These are phyloP conservation scores for Paraconiothyrium brasiliense DNA, from an alignment of 2,329 filamentous ascomycete species.

Conservation along the genomic window DNA sequence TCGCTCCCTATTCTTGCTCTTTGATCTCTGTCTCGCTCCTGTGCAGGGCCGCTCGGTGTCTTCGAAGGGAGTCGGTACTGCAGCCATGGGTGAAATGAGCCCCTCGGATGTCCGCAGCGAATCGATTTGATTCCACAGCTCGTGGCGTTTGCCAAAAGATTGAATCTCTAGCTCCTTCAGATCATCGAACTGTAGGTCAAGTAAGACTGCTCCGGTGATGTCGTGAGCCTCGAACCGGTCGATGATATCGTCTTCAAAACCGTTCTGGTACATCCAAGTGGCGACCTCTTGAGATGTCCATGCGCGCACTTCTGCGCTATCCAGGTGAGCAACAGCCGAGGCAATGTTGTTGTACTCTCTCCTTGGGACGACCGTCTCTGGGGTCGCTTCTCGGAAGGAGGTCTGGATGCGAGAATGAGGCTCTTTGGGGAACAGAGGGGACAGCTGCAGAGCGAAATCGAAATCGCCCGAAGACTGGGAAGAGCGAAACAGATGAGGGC, in stretches of 20 bases:
- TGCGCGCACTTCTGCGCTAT: conserved; percentile 66
- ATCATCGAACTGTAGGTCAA: conserved; percentile 92
- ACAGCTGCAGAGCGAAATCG: conserved; percentile 70
- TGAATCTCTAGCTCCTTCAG: conserved; percentile 81
- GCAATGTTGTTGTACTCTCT: conserved; percentile 63
- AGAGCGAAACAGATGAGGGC: conserved; percentile 85
- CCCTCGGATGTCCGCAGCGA: conserved; percentile 64
- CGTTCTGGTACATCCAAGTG: conserved; percentile 85
- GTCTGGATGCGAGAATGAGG: conserved; percentile 55
- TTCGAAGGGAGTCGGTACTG: conserved; percentile 59
- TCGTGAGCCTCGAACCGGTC: conserved; percentile 92
- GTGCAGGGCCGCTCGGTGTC: conserved; percentile 58
- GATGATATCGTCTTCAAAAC: conserved; percentile 78
- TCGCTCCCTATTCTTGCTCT: conserved; percentile 46
- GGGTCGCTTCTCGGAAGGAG: conserved; percentile 51
- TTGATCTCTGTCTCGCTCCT: conserved; percentile 44
- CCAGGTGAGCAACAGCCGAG: conserved; percentile 63
- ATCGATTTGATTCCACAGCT: conserved; percentile 82
- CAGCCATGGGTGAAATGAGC: conserved; percentile 49
- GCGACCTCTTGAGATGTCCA: conserved; percentile 83
- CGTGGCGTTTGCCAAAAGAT: conserved; percentile 82
- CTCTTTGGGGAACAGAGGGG: conserved; percentile 75
- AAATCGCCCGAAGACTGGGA: conserved; percentile 68
- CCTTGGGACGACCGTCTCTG: conserved; percentile 48
- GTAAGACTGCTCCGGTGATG: conserved; percentile 85